A percentile compares a stretch with the other conserved stretches of the same genome.
These are phyloP conservation scores for Leccinum incarnatum DNA, from an alignment of 768 basidiomycete genomes.

Conservation along the genomic window DNA sequence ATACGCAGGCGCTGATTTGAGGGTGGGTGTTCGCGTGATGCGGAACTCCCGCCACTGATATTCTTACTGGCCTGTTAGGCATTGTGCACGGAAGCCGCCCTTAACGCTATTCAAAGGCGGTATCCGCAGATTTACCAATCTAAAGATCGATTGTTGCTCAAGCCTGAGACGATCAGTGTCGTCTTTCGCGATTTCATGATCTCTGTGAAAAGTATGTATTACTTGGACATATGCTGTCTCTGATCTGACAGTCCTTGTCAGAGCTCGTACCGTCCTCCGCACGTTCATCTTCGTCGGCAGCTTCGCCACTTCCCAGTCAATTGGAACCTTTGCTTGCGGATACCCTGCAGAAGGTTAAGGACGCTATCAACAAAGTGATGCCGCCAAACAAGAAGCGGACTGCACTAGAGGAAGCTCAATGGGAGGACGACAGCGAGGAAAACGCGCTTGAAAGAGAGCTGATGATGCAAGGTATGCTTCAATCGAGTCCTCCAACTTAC, in stretches of 20 bases:
- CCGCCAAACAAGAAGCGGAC: conserved; percentile 79
- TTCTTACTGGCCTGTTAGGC: conserved; percentile 48
- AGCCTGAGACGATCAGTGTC: conserved; percentile 82
- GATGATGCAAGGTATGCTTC: conserved; percentile 72
- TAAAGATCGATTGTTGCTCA: conserved; percentile 76
- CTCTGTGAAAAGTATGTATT: conserved; percentile 80
- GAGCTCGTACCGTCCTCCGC: conserved; percentile 95
- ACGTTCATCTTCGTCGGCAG: conserved; percentile 82
- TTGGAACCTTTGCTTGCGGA: conserved; percentile 74
- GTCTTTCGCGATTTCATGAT: conserved; percentile 95
- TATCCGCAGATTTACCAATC: conserved; percentile 98
- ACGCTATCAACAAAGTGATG: conserved; percentile 67
- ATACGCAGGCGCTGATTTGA: conserved; percentile 94
- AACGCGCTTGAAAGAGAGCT: conserved; percentile 87
- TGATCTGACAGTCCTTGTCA: conserved; percentile 32
- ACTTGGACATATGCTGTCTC: neutral
- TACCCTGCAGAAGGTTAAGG: conserved; percentile 68
- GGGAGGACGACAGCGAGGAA: conserved; percentile 77
- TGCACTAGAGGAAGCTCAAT: conserved; percentile 94
- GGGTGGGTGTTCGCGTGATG: conserved; percentile 50
- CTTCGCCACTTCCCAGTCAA: conserved; percentile 81
- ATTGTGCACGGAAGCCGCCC: conserved; percentile 91
- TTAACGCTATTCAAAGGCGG: conserved; percentile 93
- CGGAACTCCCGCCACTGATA: conserved; percentile 1
- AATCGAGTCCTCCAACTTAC: neutral